Base-by-base conservation (phyloP, 139 green algal genomes). In the Marvania coccoides region DNA sequence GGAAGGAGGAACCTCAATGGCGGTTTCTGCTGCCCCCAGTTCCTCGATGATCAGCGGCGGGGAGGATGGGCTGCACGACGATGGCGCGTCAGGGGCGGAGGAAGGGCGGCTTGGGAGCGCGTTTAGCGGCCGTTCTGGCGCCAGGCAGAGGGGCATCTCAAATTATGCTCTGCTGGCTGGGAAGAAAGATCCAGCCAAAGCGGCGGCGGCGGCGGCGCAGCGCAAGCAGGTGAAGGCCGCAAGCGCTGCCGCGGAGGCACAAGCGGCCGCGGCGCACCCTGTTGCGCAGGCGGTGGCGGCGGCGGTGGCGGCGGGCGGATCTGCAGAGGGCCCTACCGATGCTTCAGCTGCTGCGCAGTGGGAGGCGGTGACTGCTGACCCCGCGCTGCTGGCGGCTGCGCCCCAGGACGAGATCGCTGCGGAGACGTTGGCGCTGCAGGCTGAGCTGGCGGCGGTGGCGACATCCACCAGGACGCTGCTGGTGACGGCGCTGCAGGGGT, bases 371-470 rank as follows among this genome's bases (percentile, higher is more conserved):
- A 69, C 83, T 14, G 45, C 31, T 14, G 51, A 61, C 0, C 51
- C 56, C 2, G 19, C 37, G 12, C 54, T 93, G 23, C 59, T 95
- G 35, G 74, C 78, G 2, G 58, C 72, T 24, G 90, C 89, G 0
- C 90, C 90, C 0, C 82, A 90, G 53, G 88, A 95, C 55, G 90
- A 97, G 73, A 60, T 94, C 1, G 57, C 89, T 12, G 84, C 69
- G 9, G 90, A 95, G 78, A 75, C 90, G 46, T 63, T 96, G 31
- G 75, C 85, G 0, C 65, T 90, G 38, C 85, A 91, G 71, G 74
- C 69, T 24, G 35, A 59, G 26, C 37, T 59, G 55, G 35, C 53
- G 13, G 24, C 26, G 12, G 39, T 48, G 30, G 65, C 77, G 8
- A 72, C 71, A 23, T 61, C 80, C 67, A 95, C 93, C 74, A 75